Evolutionary conservation across 371 early-diverging fungal species (phyloP), one percentile per base, ranked within the genome.

Genomic region (Nematocida displodere): DNA sequence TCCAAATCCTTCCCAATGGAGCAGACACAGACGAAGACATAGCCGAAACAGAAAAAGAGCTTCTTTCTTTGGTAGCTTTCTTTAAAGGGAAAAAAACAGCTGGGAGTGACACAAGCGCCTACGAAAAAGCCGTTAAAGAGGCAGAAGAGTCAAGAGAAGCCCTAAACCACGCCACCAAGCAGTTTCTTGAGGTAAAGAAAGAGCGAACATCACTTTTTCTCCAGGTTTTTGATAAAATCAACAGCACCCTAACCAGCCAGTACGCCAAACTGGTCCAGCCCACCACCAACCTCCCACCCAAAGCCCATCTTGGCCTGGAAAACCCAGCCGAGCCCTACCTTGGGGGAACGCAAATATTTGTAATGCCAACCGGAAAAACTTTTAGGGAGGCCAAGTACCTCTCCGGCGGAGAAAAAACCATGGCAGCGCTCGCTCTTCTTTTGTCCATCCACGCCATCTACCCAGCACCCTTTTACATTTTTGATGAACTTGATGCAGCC

Each of bases 401-500:
- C 7, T 93, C 93, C 39, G 99, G 99, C 28, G 99, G 99, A 75
- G 99, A 99, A 85, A 95, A 94, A 87, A 94, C 96, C 15, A 91
- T 99, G 62, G 82, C 95, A 0, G 92, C 94, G 1, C 83, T 99
- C 26, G 92, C 95, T 13, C 85, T 99, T 53, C 86, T 99, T 76
- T 93, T 97, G 85, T 94, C 98, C 39, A 89, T 99, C 77, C 93
- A 95, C 81, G 87, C 88, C 82, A 87, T 87, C 84, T 89, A 88
- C 42, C 62, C 48, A 28, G 88, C 97, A 7, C 96, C 97, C 1
- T 97, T 99, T 87, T 95, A 97, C 87, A 91, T 99, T 2, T 86
- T 99, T 75, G 99, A 99, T 82, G 99, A 99, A 84, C 91, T 99
- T 4, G 99, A 99, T 85, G 93, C 96, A 4, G 98, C 98, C 0